Base-by-base conservation (phyloP, 345 rosid genomes). In the Pelargonium nanum region DNA sequence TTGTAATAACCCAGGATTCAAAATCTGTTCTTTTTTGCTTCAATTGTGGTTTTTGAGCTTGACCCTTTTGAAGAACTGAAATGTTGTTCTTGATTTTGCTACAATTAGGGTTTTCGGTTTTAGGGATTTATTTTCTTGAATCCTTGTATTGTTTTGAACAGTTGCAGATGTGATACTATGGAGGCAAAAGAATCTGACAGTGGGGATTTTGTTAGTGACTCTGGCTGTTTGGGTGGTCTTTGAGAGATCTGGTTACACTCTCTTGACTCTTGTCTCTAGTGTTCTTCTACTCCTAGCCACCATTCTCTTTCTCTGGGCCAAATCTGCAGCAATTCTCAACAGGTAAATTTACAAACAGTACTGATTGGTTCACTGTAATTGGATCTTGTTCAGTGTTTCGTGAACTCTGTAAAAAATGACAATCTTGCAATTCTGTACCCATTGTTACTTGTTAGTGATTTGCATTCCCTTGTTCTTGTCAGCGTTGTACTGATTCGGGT, bases 131-230 rank as follows among this genome's bases (percentile, higher is more conserved):
- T 57, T 55, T 24, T 6, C 40, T 66, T 53, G 26, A 51, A 10
- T n/a, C 26, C 12, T 57, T 22, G 22, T 22, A n/a, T 20, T 20
- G 24, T 53, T 55, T 44, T 20, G 22, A 66, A 70, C 88, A 94
- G 97, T 80, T 74, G 95, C 95, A 72, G 96, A 94, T 86, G 93
- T 86, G 70, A 74, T 90, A 28, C 68, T 90, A 23, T 90, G 99
- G 99, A 90, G 87, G 83, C 66, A 55, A 67, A 83, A 73, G 72
- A 85, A 90, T 68, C 55, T 71, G 71, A 78, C 92, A 56, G 28
- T 65, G 72, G 82, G 89, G 74, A 82, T 88, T 68, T 61, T 94
- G 69, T 68, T 79, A 68, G 82, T 81, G 23, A 77, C 88, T 57
- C 54, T 94, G 65, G 81, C 97, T 55, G 81, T 80, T 59, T 90